phyloP scores from a whole-genome alignment of 75 land plant genomes.

The Selaginella moellendorffii region DNA sequence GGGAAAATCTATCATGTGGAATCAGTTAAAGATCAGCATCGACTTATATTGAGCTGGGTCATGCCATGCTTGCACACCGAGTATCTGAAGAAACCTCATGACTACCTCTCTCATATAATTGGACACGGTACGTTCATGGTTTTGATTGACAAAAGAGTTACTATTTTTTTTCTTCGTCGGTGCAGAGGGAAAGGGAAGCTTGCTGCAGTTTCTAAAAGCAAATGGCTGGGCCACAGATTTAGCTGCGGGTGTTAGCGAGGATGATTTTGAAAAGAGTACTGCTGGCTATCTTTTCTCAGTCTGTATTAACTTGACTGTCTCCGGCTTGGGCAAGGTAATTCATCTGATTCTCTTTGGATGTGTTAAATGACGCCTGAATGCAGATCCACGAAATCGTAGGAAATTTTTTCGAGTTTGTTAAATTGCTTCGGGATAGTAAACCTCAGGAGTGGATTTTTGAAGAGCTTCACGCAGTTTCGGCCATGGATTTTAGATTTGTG shows the following conservation, averaged over 20 bases:
- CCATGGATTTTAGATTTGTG: conserved; percentile 76
- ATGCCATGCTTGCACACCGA: conserved; percentile 59
- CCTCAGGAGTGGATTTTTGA: conserved; percentile 92
- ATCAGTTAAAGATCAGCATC: conserved; percentile 75
- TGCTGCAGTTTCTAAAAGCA: conserved; percentile 51
- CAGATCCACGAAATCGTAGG: conserved; percentile 66
- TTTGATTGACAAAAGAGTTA: background rate
- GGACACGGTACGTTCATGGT: conserved; percentile 62
- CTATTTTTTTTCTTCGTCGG: background rate
- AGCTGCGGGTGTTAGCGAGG: conserved; percentile 89
- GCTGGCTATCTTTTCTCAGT: conserved; percentile 69
- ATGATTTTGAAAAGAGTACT: conserved; percentile 65
- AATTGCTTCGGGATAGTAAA: conserved; percentile 40
- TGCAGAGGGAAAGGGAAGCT: conserved; percentile 90
- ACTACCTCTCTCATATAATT: conserved; percentile 82
- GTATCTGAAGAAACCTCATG: conserved; percentile 80
- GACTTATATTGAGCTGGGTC: conserved; percentile 65
- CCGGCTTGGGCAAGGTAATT: conserved; percentile 76
- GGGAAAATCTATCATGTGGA: conserved; percentile 60
- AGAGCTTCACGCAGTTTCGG: conserved; percentile 79
- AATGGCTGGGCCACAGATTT: conserved; percentile 84
- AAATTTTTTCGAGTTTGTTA: conserved; percentile 68
- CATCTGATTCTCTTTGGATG: too few relatives aligned
- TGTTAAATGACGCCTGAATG: too few relatives aligned
- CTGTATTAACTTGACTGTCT: conserved; percentile 61